Conservation (phyloP, 345 rosid genomes). For the Eutrema heterophyllum region DNA sequence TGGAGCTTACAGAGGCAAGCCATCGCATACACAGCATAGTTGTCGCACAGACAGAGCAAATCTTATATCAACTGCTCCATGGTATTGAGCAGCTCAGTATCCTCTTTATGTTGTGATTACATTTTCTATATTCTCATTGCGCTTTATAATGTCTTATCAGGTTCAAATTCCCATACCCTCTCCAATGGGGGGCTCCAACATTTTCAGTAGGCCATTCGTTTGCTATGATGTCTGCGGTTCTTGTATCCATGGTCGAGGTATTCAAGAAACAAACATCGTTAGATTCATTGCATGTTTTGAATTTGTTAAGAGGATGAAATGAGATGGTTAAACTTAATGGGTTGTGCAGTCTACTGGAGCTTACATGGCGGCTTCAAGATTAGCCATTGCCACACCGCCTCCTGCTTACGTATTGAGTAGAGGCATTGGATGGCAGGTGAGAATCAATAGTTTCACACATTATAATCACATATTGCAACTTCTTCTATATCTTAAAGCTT, state of each 20-base stretch:
- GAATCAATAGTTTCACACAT: slow-evolving; percentile 1
- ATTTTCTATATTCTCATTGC: background rate
- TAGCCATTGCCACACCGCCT: slow-evolving; percentile 98
- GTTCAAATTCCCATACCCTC: slow-evolving; percentile 94
- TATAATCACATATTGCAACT: background rate
- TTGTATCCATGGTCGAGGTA: slow-evolving; percentile 96
- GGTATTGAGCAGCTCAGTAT: slow-evolving; percentile 39
- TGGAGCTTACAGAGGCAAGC: slow-evolving; percentile 78
- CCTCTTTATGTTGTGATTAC: background rate
- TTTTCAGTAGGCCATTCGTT: slow-evolving; percentile 91
- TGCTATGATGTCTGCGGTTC: slow-evolving; percentile 93
- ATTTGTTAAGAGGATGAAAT: background rate
- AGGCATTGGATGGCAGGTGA: slow-evolving; percentile 98
- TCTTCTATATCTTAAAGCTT: background rate
- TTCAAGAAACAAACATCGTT: background rate
- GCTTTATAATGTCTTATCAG: slow-evolving; percentile 33
- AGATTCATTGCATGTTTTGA: background rate
- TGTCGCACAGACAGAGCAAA: slow-evolving; percentile 80
- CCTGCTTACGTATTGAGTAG: slow-evolving; percentile 96
- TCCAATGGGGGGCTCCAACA: slow-evolving; percentile 99
- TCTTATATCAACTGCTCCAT: slow-evolving; percentile 88
- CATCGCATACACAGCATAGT: slow-evolving; percentile 52
- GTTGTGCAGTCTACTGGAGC: slow-evolving; percentile 82
- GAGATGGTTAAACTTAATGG: background rate
- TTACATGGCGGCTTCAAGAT: slow-evolving; percentile 90